Evolutionary conservation across 192 early-diverging fungal genomes (phyloP), one percentile per base, ranked within the genome.

Genomic region (Phycomyces nitens): DNA sequence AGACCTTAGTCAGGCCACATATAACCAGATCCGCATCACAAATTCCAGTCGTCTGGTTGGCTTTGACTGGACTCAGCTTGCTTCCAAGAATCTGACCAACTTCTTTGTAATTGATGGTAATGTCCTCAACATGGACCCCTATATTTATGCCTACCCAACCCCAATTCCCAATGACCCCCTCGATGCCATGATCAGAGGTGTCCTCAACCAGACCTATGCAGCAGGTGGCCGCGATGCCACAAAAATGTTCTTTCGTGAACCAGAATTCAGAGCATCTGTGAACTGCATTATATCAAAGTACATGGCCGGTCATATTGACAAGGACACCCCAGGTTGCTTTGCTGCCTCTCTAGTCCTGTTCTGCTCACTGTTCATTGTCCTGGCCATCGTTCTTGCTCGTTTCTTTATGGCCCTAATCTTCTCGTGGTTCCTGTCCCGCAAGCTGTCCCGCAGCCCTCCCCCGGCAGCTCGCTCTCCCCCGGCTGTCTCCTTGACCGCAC

Each of bases 371-470:
- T 72, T 77, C 23, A 71, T 88, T 16, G 87, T 90, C 55, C 73
- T 86, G 1, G 71, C 86, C 24, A 81, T 86, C 29, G 84, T 89
- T 9, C 54, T 85, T 22, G 70, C 77, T 41, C 77, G 82, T 69
- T 92, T 92, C 69, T 65, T 83, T 52, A 89, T 91, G 86, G 89
- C 89, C 12, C 78, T 89, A 21, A 76, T 88, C 39, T 92, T 92
- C 77, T 80, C 85, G 52, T 92, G 87, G 81, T 84, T 92, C 58
- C 58, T 89, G 47, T 92, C 88, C 24, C 83, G 53, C 72, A 84
- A 77, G 61, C 53, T 76, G 38, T 66, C 74, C 10, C 60, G 69
- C 15, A 71, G 65, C 0, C 74, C 68, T 22, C 68, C 65, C 21
- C 65, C 60, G 3, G 62, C 64, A 26, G 26, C 64, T n/a, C 55